Evolutionary conservation across 257 asterid species (phyloP), one percentile per base, ranked within the genome.

Genomic region (Solanum piurae): DNA sequence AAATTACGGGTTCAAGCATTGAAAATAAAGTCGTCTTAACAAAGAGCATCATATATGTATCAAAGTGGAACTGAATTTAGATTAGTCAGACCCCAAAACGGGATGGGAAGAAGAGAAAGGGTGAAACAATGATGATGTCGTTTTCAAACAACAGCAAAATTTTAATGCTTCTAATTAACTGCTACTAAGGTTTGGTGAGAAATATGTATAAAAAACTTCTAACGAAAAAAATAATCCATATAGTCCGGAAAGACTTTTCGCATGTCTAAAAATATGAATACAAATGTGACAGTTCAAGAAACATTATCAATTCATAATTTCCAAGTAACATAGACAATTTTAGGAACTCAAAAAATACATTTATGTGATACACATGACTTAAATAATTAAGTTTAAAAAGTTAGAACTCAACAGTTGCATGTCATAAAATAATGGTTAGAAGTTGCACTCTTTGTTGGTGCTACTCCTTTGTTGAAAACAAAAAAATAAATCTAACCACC

Each of bases 401-500:
- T 79, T 79, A n/a, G 66, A 79, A 79, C 85, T 5, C 66, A 44
- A 77, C 37, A 42, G 36, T 77, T 23, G 6, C 69, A 31, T 80
- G 42, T 9, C 85, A 64, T 49, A 82, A 82, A 49, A 49, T 82
- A 49, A 82, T 82, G 85, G 85, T 46, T 18, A 49, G 20, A 82
- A 82, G 85, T 80, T 80, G 69, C 44, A 80, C 12, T 80, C 85
- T 49, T 27, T 82, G 42, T 82, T 49, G 85, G 85, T 82, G 69
- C 68, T 82, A 49, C 69, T 82, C 1, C 66, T 46, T 46, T 80
- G 40, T 44, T 80, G 66, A 46, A 16, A 80, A 80, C 40, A 46
- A 27, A 79, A 16, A 4, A 64, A n/a, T 7, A 5, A 82, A 29
- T 44, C 31, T 66, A 89, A 88, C 92, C 84, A 91, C 88, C 83